Evolutionary conservation across 148 eudicot genomes (phyloP), one percentile per base, ranked within the genome.

Genomic region (Vaccinium darrowii): DNA sequence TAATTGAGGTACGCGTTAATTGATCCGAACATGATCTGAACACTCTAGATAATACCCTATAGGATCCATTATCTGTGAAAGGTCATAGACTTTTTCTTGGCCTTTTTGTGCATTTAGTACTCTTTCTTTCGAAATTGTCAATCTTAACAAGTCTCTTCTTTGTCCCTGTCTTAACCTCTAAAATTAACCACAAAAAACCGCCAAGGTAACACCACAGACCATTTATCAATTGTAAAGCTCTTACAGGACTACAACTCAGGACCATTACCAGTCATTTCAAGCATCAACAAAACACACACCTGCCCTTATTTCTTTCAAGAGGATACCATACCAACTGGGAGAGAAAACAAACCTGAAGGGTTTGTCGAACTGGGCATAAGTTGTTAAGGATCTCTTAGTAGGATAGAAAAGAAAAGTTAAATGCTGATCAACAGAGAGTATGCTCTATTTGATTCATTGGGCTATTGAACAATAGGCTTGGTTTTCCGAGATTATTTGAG

Each of bases 191-290:
- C 65, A 78, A 7, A 25, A 78, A 79, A 79, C 73, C 39, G 51
- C 53, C 73, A 62, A 81, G 43, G 4, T 33, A 67, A 81, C 23
- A 65, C 14, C 54, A 15, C 54, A 5, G 25, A 14, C 25, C 67
- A n/a, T 47, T 50, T 67, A 63, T 81, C 84, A 49, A 49, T 57
- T 62, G 76, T 65, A 76, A 65, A n/a, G 76, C 50, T 58, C 69
- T 30, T 11, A 10, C 82, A 33, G 9, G 27, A 3, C 51, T 33
- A 36, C 52, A 57, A 18, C 52, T 57, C 51, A 18, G n/a, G 21
- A 80, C 43, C 51, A 58, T 57, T 19, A 18, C 67, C 71, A 33
- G 54, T 27, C 47, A 54, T 54, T 53, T 53, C 33, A 23, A 9
- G 25, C 57, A 51, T 1, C 7, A 47, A 3, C 3, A 65, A 51